Conservation (phyloP, 306 rosid genomes). For the Abrus precatorius region DNA sequence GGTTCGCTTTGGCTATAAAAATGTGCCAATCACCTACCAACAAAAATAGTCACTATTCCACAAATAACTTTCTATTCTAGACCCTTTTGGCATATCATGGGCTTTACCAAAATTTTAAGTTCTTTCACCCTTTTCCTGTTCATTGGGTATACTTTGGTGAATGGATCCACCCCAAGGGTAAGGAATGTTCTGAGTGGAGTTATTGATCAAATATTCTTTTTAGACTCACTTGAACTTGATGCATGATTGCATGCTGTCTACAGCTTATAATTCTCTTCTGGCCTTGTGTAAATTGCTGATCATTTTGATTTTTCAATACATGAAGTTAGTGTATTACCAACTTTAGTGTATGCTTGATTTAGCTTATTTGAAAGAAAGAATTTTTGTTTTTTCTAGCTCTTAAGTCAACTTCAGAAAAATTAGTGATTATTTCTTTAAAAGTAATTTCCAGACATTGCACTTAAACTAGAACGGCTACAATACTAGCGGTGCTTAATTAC, state of each 20-base stretch:
- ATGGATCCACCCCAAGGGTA: constrained; percentile 67
- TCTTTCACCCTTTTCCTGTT: constrained; percentile 51
- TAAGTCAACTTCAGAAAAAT: too few species aligned
- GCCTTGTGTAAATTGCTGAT: not conserved
- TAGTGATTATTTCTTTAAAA: too few species aligned
- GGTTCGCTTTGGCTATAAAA: constrained; percentile 50
- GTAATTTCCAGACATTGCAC: too few species aligned
- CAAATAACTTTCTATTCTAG: constrained; percentile 11
- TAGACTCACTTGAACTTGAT: constrained; percentile 9
- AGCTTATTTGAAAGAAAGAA: too few species aligned
- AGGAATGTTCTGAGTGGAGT: not conserved
- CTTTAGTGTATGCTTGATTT: too few species aligned
- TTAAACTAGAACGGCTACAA: too few species aligned
- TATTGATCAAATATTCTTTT: not conserved
- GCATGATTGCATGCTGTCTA: constrained; percentile 48
- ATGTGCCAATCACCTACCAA: constrained; percentile 25
- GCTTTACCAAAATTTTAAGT: constrained; percentile 39
- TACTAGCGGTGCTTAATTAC: not conserved
- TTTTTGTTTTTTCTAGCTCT: too few species aligned
- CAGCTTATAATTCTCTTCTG: not conserved
- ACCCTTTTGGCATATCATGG: constrained; percentile 47
- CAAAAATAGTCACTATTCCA: constrained; percentile 37
- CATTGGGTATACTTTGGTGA: constrained; percentile 47
- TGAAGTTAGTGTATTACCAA: not conserved
- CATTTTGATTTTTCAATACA: not conserved